phyloP scores from a whole-genome alignment of 2,329 filamentous ascomycete genomes.

The Botrytis fragariae region DNA sequence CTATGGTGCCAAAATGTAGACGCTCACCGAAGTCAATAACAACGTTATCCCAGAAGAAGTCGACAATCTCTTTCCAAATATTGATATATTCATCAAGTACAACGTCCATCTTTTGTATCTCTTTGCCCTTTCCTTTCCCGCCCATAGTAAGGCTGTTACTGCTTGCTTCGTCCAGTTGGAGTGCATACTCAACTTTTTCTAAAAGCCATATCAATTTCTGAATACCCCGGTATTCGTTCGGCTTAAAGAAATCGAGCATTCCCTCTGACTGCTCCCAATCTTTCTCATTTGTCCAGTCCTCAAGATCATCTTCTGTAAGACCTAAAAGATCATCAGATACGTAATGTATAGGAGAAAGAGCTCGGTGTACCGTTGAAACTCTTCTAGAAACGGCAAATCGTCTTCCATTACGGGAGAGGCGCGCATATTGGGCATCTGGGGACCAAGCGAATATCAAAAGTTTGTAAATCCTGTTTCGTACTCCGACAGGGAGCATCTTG shows the following conservation, averaged over 20 bases:
- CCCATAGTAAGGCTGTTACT: too few species aligned
- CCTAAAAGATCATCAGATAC: constrained; percentile 1
- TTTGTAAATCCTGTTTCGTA: neutral
- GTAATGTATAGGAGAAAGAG: neutral
- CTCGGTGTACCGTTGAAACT: too few species aligned
- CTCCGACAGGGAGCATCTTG: neutral
- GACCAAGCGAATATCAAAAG: constrained; percentile 10
- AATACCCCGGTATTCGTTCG: neutral
- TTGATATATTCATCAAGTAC: neutral
- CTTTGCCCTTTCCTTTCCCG: neutral
- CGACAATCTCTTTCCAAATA: neutral
- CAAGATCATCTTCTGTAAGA: neutral
- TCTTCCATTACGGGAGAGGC: constrained; percentile 6
- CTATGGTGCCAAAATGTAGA: neutral
- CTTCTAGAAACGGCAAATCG: neutral
- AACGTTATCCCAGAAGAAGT: constrained; percentile 1
- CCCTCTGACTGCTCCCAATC: neutral
- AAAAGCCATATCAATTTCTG: neutral
- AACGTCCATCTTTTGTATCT: neutral
- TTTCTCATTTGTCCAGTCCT: neutral
- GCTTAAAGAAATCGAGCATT: constrained; percentile 1
- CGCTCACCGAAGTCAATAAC: neutral
- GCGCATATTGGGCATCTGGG: neutral
- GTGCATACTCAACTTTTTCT: neutral
- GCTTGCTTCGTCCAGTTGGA: neutral